These are phyloP conservation scores for Sarcocystis neurona DNA, from an alignment of 169 alveolate species.

Conservation along the genomic window DNA sequence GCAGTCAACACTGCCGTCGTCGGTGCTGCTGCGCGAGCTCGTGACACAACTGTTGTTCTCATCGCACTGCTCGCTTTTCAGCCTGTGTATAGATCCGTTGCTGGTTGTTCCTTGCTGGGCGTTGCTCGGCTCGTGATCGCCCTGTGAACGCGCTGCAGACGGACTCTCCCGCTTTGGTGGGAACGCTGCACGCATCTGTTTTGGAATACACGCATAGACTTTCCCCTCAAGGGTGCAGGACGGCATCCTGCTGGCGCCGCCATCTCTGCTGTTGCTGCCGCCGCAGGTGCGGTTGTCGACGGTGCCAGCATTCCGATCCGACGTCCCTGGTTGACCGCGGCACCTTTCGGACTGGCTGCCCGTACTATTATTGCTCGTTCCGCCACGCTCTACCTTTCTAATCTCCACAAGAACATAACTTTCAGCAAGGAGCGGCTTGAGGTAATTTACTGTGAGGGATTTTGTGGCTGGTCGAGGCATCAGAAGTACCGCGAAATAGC, in stretches of 20 bases:
- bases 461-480: conserved; percentile 30
- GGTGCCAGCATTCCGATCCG: not conserved
- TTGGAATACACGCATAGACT: not conserved
- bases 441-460: not conserved
- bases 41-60: too few species aligned
- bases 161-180: too few species aligned
- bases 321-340: not conserved
- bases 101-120: too few species aligned
- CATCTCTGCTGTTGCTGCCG: not conserved
- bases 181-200: too few species aligned
- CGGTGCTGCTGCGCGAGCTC: too few species aligned
- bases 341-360: not conserved
- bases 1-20: too few species aligned
- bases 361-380: not conserved
- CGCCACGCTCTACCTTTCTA: too few species aligned
- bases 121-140: too few species aligned
- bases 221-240: conserved; percentile 12
- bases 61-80: too few species aligned
- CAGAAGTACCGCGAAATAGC: not conserved
- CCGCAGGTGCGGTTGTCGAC: conserved; percentile 18
- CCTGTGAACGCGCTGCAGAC: too few species aligned
- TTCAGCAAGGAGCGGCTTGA: conserved; percentile 32
- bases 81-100: too few species aligned
- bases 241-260: not conserved
- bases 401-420: not conserved